A percentile compares a stretch with the other conserved stretches of the same genome.
These are phyloP conservation scores for Solanum neorickii DNA, from an alignment of 257 asterid species.

Conservation along the genomic window DNA sequence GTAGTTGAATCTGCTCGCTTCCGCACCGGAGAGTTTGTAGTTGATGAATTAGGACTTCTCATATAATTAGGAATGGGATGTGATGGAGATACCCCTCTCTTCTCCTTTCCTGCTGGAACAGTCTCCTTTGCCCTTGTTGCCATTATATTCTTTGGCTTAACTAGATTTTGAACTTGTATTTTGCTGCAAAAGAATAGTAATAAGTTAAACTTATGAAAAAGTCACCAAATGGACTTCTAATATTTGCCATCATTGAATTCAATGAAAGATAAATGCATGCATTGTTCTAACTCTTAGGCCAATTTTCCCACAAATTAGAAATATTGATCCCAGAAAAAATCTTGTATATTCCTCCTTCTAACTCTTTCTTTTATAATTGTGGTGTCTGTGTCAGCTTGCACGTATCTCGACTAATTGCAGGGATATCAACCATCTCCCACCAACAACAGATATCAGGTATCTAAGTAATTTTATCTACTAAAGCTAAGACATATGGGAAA, in stretches of 20 bases:
- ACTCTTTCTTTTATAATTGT: not conserved
- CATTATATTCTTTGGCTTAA: slow-evolving; percentile 18
- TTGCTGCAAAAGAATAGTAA: not conserved
- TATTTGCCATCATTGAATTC: not conserved
- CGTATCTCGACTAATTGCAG: not conserved
- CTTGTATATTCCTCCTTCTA: not conserved
- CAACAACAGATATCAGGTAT: not conserved
- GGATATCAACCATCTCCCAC: not conserved
- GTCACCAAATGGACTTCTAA: not conserved
- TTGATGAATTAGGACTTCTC: slow-evolving; percentile 17
- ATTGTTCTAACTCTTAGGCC: not conserved
- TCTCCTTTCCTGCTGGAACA: slow-evolving; percentile 33
- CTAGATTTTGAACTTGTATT: not conserved
- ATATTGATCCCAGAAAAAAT: not conserved
- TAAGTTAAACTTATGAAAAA: not conserved
- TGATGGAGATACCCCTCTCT: slow-evolving; percentile 33
- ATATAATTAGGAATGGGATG: not conserved
- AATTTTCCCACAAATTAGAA: not conserved
- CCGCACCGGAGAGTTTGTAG: slow-evolving; percentile 7
- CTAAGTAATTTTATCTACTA: not conserved
- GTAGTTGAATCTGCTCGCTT: slow-evolving; percentile 10
- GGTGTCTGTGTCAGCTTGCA: not conserved
- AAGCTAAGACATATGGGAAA: not conserved
- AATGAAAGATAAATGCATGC: not conserved
- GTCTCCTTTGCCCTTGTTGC: slow-evolving; percentile 36